Percentiles rank a stretch among this genome's conserved stretches.
These are phyloP conservation scores for Tricholoma saponaceum DNA, from an alignment of 768 basidiomycete genomes.

Conservation along the genomic window DNA sequence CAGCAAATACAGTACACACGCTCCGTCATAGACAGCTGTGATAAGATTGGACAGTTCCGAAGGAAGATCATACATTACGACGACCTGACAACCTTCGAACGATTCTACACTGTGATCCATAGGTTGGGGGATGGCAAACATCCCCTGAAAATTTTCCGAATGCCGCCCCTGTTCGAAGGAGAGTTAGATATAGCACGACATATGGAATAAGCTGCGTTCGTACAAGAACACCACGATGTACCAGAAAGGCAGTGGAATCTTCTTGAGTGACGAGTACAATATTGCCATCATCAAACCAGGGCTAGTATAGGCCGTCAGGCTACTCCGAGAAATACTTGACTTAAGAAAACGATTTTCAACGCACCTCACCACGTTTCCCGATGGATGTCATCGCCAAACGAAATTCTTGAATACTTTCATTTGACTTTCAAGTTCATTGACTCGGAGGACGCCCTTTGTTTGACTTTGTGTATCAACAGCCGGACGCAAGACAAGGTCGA, in stretches of 20 bases:
- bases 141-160: constrained; percentile 52
- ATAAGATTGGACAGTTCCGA: constrained; percentile 47
- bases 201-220: background rate
- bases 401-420: no score
- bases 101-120: constrained; percentile 23
- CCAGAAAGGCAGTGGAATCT: constrained; percentile 43
- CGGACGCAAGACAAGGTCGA: no score
- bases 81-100: constrained; percentile 45
- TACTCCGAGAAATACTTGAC: background rate
- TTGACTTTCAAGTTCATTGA: no score
- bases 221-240: constrained; percentile 46
- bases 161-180: constrained; percentile 38
- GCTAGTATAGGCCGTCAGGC: constrained; percentile 24
- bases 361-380: constrained; percentile 17
- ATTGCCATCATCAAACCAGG: constrained; percentile 63
- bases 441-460: no score
- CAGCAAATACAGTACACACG: constrained; percentile 31
- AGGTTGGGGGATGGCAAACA: constrained; percentile 49
- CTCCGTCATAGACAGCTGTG: constrained; percentile 53
- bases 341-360: background rate
- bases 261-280: constrained; percentile 45
- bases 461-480: no score
- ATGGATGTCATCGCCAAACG: background rate
- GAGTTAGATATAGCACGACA: background rate
- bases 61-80: constrained; percentile 50